Conservation (phyloP, 768 basidiomycete species). For the Mycena rebaudengoi region DNA sequence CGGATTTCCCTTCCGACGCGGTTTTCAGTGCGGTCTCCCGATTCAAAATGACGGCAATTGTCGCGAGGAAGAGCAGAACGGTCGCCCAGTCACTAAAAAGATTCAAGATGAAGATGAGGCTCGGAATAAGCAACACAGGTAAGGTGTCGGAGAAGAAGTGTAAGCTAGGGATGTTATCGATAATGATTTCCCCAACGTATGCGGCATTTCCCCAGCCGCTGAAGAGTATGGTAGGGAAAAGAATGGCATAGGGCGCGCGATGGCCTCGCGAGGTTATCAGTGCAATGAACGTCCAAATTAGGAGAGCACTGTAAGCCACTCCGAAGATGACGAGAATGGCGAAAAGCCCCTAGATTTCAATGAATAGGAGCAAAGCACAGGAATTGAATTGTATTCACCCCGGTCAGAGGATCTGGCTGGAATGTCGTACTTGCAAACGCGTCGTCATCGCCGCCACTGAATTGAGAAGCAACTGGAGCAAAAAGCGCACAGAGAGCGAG, state of each 20-base stretch:
- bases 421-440: too few relatives aligned
- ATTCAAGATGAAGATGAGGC: slow-evolving; percentile 2
- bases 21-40: slow-evolving; percentile 10
- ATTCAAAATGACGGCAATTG: slow-evolving; percentile 18
- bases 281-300: slow-evolving; percentile 17
- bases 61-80: slow-evolving; percentile 19
- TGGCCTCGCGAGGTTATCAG: slow-evolving; percentile 13
- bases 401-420: slow-evolving; percentile 19
- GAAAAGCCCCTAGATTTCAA: slow-evolving; percentile 12
- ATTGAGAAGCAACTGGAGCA: slow-evolving; percentile 18
- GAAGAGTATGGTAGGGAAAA: slow-evolving; percentile 20
- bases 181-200: slow-evolving; percentile 5
- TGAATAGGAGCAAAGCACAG: background rate
- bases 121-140: slow-evolving; percentile 4
- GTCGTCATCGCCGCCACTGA: background rate
- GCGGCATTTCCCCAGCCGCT: slow-evolving; percentile 18
- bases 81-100: slow-evolving; percentile 16
- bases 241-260: slow-evolving; percentile 20
- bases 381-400: background rate
- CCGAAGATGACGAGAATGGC: slow-evolving; percentile 17
- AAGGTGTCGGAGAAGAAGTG: background rate
- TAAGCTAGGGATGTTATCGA: slow-evolving; percentile 17
- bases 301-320: background rate
- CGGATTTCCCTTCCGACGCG: slow-evolving; percentile 18
- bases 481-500: slow-evolving; percentile 14